These are phyloP conservation scores for Verticillium tricorpus DNA, from an alignment of 2,329 filamentous ascomycete species.

Conservation along the genomic window DNA sequence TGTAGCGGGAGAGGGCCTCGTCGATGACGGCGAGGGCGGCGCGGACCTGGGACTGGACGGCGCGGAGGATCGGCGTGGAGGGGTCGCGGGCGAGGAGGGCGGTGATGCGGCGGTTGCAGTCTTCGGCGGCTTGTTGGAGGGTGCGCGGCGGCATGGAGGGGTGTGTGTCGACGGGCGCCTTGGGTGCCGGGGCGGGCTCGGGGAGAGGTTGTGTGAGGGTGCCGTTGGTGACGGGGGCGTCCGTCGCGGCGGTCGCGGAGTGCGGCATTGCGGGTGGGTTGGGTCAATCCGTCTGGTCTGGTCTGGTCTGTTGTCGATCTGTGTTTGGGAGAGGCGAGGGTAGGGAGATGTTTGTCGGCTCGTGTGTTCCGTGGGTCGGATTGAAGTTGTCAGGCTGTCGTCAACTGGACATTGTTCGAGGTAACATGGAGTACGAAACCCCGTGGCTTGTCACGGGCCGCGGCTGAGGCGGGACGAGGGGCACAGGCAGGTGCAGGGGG, in stretches of 20 bases:
- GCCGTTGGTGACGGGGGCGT: not conserved
- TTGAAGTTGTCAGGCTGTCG: not conserved
- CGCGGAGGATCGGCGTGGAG: slow-evolving; percentile 50
- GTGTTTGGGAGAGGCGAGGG: not conserved
- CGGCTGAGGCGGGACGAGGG: not conserved
- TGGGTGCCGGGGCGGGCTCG: not conserved
- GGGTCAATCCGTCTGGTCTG: too few relatives aligned
- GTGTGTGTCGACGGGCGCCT: not conserved
- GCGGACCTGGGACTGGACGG: slow-evolving; percentile 70
- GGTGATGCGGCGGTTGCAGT: slow-evolving; percentile 34
- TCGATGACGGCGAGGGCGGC: slow-evolving; percentile 69
- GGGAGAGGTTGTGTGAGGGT: not conserved
- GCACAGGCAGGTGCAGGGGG: not conserved
- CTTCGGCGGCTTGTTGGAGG: not conserved
- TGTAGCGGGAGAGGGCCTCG: slow-evolving; percentile 69
- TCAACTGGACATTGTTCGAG: not conserved
- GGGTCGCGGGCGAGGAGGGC: slow-evolving; percentile 61
- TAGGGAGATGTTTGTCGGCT: not conserved
- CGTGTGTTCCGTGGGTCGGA: too few relatives aligned
- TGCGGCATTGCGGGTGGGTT: not conserved
- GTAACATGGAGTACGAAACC: not conserved
- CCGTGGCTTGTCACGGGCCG: not conserved
- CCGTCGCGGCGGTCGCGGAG: not conserved
- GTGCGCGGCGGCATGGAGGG: not conserved
- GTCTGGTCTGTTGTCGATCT: not conserved